Base-by-base conservation (phyloP, 2,329 filamentous ascomycete genomes). In the Aspergillus fumigatiaffinis region DNA sequence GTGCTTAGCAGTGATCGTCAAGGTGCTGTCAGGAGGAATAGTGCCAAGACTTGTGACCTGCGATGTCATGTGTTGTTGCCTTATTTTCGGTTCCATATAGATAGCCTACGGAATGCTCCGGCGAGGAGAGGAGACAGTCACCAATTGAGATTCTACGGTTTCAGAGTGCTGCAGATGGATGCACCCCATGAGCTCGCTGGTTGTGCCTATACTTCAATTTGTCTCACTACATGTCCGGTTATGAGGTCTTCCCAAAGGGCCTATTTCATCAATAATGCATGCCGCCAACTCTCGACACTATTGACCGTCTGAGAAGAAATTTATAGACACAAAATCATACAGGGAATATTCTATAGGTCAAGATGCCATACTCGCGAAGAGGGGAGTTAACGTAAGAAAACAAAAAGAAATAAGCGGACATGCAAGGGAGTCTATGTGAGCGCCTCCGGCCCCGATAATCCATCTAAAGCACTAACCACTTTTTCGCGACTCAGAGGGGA, bases 321-420 rank as follows among this genome's bases (percentile, higher is more conserved):
- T 8, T 47, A 47, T 47, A 47, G 44, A 47, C 21, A 47, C 23
- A 47, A 47, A 25, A 23, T 23, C 23, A 47, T 47, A 14, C 26
- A 47, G 44, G 23, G 12, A 3, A 47, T 25, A 17, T 47, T 47
- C 44, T 47, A 47, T 26, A 47, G 9, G 10, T 6, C 44, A 47
- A 47, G 20, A 47, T 23, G 21, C 21, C 23, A 26, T 7, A 23
- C 44, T 14, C 21, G 23, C 20, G 12, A 23, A 26, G 44, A 26
- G 42, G 8, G 42, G 42, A 38, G 44, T 20, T 47, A 23, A 47
- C 4, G 44, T 47, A 54, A 51, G 49, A 14, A 53, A 32, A 49
- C 32, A 59, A 21, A 44, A 52, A 56, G 47, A 21, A 44, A 26
- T 17, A 44, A 26, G 23, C 55, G 52, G 48, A 42, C 35, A 29